phyloP scores from a whole-genome alignment of 2,329 filamentous ascomycete species.

The Apiospora pterosperma region DNA sequence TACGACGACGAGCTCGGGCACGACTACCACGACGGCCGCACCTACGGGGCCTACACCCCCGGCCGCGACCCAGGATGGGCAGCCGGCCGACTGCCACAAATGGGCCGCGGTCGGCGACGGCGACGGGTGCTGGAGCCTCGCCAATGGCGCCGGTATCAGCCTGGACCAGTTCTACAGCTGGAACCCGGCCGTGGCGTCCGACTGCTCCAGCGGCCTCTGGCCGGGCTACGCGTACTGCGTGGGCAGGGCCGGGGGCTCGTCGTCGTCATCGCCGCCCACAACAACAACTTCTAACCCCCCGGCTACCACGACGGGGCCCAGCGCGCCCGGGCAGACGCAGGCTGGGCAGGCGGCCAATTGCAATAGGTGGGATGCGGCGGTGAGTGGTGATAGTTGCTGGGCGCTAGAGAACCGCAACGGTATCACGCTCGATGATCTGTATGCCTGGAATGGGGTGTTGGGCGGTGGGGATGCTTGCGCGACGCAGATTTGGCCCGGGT shows the following conservation, averaged over 20 bases:
- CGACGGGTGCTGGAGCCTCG: neutral
- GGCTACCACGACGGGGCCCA: neutral
- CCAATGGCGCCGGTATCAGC: neutral
- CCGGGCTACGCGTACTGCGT: neutral
- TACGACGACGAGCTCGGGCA: neutral
- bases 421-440: neutral
- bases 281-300: neutral
- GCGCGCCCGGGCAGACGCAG: conserved; percentile 3
- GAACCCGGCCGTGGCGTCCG: neutral
- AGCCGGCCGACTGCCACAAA: neutral
- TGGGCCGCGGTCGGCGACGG: neutral
- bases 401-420: neutral
- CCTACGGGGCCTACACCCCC: neutral
- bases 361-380: conserved; percentile 2
- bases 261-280: neutral
- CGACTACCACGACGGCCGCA: neutral
- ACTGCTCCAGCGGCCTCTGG: neutral
- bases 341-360: conserved; percentile 2
- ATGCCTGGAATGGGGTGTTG: conserved; percentile 6
- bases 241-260: neutral
- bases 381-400: neutral
- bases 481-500: neutral
- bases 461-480: conserved; percentile 3
- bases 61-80: neutral
- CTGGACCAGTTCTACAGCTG: neutral